Evolutionary conservation across 2,329 filamentous ascomycete species (phyloP), one percentile per base, ranked within the genome.

Genomic region (Verticillium isaacii): DNA sequence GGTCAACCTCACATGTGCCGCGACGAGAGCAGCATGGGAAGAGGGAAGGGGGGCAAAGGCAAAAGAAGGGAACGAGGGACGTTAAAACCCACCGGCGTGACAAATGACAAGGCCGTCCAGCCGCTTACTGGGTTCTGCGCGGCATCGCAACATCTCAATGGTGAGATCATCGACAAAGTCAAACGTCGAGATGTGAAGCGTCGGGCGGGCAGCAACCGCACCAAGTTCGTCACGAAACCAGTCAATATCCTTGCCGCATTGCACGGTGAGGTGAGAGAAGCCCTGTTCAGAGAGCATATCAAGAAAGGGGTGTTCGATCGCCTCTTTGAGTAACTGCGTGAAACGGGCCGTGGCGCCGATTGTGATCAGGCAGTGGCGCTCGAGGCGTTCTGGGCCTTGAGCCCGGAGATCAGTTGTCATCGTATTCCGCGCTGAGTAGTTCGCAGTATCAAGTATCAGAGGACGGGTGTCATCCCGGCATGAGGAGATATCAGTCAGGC

Each of bases 321-420:
- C 84, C 36, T 89, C 85, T 54, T 82, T 76, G 61, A 97, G 83
- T 2, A 99, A 84, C 7, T 81, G 75, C 59, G 83, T 81, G 75
- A 99, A 99, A 23, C 89, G 85, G 17, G 93, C 93, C 0, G 94
- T 99, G 6, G 95, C 94, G 61, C 95, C 95, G 34, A 97, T 90
- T 0, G 95, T 98, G 61, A 97, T 89, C 67, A 99, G 91, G 72
- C 91, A 95, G 60, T 78, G 72, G 37, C 74, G 72, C 32, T 71
- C n/a, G 15, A 52, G 45, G 19, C 19, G 17, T 3, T 2, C 19
- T 14, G 45, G 12, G 19, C 12, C 19, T 11, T 52, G 45, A 23
- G 19, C n/a, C 45, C 12, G n/a, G 17, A 14, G 45, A 14, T 25
- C 19, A 8, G 45, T 3, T 11, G 45, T 5, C 45, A 23, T 23